Evolutionary conservation across 208 protist species (phyloP).

Genomic region (Leptomonas pyrrhocoris): DNA sequence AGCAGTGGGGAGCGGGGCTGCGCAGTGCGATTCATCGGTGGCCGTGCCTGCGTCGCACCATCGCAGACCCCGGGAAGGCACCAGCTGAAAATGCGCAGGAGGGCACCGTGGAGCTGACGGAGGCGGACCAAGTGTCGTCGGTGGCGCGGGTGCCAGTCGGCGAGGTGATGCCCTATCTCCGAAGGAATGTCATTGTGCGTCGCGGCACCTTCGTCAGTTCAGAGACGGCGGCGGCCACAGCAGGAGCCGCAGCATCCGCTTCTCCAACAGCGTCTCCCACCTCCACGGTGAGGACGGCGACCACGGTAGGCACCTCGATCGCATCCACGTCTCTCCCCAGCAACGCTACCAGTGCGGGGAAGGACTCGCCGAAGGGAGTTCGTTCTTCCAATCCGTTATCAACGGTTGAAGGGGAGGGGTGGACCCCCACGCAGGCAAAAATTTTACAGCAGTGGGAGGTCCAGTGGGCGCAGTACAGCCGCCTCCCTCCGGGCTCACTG

Average conservation of each 20-base stretch:
- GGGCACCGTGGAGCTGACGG: neutral
- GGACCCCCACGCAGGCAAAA: conserved; percentile 12
- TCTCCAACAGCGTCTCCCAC: neutral
- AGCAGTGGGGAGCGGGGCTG: conserved; percentile 41
- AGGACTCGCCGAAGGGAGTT: neutral
- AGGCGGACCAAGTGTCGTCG: conserved; percentile 10
- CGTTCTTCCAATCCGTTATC: neutral
- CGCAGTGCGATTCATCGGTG: conserved; percentile 41
- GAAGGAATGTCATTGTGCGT: conserved; percentile 43
- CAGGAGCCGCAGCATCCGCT: neutral
- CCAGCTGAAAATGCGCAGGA: neutral
- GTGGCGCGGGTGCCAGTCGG: conserved; percentile 36
- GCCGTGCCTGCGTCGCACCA: conserved; percentile 29
- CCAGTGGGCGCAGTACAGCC: conserved; percentile 18
- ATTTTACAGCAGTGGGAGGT: conserved; percentile 27
- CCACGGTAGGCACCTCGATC: neutral
- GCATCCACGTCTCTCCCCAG: neutral
- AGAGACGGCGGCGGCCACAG: neutral
- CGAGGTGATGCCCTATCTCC: conserved; percentile 49
- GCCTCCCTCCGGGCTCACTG: neutral
- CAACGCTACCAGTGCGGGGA: neutral
- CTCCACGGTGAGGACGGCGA: neutral
- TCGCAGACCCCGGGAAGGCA: conserved; percentile 8
- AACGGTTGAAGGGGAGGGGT: neutral
- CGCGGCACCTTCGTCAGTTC: conserved; percentile 38